Evolutionary conservation across 352 stramenopile species (phyloP).

Genomic region (Phytopythium oedochilum): DNA sequence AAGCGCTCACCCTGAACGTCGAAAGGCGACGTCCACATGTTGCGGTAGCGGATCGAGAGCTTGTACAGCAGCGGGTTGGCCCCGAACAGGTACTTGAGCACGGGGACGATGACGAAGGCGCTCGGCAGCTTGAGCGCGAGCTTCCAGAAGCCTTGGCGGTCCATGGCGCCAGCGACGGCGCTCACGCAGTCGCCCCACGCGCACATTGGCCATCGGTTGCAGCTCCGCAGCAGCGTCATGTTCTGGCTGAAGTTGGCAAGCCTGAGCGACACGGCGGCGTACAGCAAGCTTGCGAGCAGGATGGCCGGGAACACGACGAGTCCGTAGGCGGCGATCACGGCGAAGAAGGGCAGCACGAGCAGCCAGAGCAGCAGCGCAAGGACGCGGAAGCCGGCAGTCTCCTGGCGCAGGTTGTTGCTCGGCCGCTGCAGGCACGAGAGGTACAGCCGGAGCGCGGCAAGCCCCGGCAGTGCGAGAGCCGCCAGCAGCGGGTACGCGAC

Average conservation of each 20-base stretch:
- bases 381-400: conserved; percentile 5
- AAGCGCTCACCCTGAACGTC: conserved; percentile 19
- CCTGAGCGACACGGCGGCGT: conserved; percentile 20
- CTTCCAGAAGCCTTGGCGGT: conserved; percentile 31
- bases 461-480: conserved; percentile 11
- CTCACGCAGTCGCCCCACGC: conserved; percentile 26
- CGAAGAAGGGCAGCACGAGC: conserved; percentile 13
- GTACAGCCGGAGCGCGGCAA: conserved; percentile 14
- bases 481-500: conserved; percentile 14
- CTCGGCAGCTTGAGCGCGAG: conserved; percentile 30
- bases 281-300: conserved; percentile 18
- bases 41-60: conserved; percentile 24
- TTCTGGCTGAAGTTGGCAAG: conserved; percentile 22
- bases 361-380: conserved; percentile 11
- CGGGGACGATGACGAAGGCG: conserved; percentile 21
- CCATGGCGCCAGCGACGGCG: conserved; percentile 23
- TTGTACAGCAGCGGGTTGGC: conserved; percentile 37
- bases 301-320: conserved; percentile 18
- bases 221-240: conserved; percentile 21
- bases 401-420: conserved; percentile 14
- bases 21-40: conserved; percentile 31
- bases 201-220: conserved; percentile 27
- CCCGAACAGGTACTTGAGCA: conserved; percentile 39
- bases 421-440: conserved; percentile 14
- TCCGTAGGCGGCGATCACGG: conserved; percentile 21